Evolutionary conservation across 495 filamentous ascomycete genomes (phyloP).

Genomic region (Penicillium bovifimosum): DNA sequence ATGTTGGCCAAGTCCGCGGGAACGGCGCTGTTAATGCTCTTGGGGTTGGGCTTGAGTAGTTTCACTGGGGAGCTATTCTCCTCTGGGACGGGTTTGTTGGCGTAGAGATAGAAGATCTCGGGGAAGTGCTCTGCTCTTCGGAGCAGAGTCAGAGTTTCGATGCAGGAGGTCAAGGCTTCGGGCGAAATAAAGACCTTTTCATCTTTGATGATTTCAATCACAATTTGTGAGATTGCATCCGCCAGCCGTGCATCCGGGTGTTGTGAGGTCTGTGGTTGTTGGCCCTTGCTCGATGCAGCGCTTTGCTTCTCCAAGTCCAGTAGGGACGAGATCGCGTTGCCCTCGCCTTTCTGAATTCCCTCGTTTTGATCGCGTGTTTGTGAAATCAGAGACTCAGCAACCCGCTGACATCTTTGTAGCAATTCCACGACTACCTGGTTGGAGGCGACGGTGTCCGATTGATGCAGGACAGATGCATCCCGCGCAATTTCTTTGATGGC

Average conservation of each 20-base stretch:
- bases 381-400: slow-evolving; percentile 33
- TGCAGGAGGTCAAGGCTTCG: slow-evolving; percentile 60
- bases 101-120: slow-evolving; percentile 73
- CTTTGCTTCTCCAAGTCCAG: slow-evolving; percentile 43
- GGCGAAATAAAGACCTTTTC: slow-evolving; percentile 79
- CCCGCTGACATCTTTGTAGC: slow-evolving; percentile 40
- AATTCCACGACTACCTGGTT: slow-evolving; percentile 36
- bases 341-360: slow-evolving; percentile 15
- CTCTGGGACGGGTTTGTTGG: slow-evolving; percentile 70
- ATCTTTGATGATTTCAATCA: slow-evolving; percentile 63
- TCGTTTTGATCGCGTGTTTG: slow-evolving; percentile 24
- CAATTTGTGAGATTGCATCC: slow-evolving; percentile 46
- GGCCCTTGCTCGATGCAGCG: slow-evolving; percentile 10
- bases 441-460: slow-evolving; percentile 32
- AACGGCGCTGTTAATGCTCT: slow-evolving; percentile 63
- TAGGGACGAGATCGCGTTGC: slow-evolving; percentile 45
- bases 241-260: slow-evolving; percentile 24
- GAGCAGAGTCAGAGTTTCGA: slow-evolving; percentile 65
- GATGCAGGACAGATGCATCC: slow-evolving; percentile 25
- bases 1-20: slow-evolving; percentile 56
- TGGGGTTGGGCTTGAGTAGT: slow-evolving; percentile 60
- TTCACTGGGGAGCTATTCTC: slow-evolving; percentile 51
- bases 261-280: slow-evolving; percentile 7
- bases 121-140: slow-evolving; percentile 68
- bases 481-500: slow-evolving; percentile 25